phyloP scores from a whole-genome alignment of 2,329 filamentous ascomycete species.

The Zalaria obscura region DNA sequence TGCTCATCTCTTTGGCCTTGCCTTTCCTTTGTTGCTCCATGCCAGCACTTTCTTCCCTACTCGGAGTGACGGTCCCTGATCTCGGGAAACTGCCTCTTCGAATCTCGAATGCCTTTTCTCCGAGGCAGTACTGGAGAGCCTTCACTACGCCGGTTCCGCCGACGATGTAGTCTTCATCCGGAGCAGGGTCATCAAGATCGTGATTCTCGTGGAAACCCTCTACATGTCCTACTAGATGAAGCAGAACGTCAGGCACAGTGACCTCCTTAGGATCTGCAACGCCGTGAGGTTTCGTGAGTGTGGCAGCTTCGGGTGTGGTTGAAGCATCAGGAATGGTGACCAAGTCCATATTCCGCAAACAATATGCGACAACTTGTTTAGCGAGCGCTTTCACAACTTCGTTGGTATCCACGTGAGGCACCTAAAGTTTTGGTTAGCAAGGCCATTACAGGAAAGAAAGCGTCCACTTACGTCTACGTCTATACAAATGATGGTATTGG shows the following conservation, averaged over 20 bases:
- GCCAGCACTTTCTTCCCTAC: conserved; percentile 21
- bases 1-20: conserved; percentile 85
- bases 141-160: conserved; percentile 92
- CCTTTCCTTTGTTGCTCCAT: conserved; percentile 23
- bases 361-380: conserved; percentile 91
- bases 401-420: conserved; percentile 65
- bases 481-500: conserved; percentile 69
- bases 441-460: not conserved
- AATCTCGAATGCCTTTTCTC: conserved; percentile 55
- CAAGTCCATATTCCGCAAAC: conserved; percentile 76
- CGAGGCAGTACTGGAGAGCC: conserved; percentile 77
- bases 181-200: conserved; percentile 54
- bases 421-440: conserved; percentile 11
- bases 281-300: conserved; percentile 25
- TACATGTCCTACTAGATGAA: conserved; percentile 69
- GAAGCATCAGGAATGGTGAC: conserved; percentile 53
- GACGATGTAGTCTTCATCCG: conserved; percentile 90
- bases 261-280: conserved; percentile 41
- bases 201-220: conserved; percentile 34
- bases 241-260: conserved; percentile 67
- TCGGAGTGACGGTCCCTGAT: conserved; percentile 38
- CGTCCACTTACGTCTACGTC: conserved; percentile 56
- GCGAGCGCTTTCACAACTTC: conserved; percentile 86
- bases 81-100: conserved; percentile 28
- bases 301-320: conserved; percentile 30